Evolutionary conservation across 805 yeast genomes (phyloP).

Genomic region (Metahyphopichia silvanorum): DNA sequence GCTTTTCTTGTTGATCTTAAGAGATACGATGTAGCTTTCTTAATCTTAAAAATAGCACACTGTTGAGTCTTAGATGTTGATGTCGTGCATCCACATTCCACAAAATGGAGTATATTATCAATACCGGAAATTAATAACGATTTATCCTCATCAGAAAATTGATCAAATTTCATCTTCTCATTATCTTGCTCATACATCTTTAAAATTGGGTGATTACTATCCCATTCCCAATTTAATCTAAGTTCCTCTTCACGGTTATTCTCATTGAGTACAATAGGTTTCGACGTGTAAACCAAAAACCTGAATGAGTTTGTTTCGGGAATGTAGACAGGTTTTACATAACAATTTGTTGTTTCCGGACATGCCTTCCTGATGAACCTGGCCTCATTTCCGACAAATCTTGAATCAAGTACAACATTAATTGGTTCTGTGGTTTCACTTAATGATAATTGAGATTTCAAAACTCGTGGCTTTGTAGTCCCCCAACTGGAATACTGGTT

Average conservation of each 20-base stretch:
- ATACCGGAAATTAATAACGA: slow-evolving; percentile 56
- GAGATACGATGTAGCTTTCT: slow-evolving; percentile 57
- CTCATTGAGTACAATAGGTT: slow-evolving; percentile 40
- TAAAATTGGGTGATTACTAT: slow-evolving; percentile 67
- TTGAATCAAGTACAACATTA: slow-evolving; percentile 73
- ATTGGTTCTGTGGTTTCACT: slow-evolving; percentile 15
- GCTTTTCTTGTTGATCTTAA: slow-evolving; percentile 57
- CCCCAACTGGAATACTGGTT: slow-evolving; percentile 81
- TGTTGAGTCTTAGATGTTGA: slow-evolving; percentile 36
- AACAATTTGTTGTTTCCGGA: slow-evolving; percentile 61
- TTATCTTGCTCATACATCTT: slow-evolving; percentile 37
- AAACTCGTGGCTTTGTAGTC: slow-evolving; percentile 48
- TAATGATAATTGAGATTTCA: slow-evolving; percentile 15
- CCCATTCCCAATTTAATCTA: slow-evolving; percentile 89
- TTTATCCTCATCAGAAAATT: slow-evolving; percentile 50
- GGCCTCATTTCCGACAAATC: slow-evolving; percentile 72
- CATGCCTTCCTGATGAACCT: slow-evolving; percentile 77
- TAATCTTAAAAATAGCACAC: slow-evolving; percentile 58
- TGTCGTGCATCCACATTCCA: slow-evolving; percentile 60
- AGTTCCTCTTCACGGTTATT: slow-evolving; percentile 60
- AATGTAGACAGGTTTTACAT: slow-evolving; percentile 47
- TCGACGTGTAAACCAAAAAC: slow-evolving; percentile 56
- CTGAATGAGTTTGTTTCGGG: slow-evolving; percentile 39
- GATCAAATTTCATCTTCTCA: slow-evolving; percentile 49
- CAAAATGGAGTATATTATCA: slow-evolving; percentile 57